A percentile compares a stretch with the other conserved stretches of the same genome.
phyloP scores from a whole-genome alignment of 148 eudicot genomes.

The Cornus florida region DNA sequence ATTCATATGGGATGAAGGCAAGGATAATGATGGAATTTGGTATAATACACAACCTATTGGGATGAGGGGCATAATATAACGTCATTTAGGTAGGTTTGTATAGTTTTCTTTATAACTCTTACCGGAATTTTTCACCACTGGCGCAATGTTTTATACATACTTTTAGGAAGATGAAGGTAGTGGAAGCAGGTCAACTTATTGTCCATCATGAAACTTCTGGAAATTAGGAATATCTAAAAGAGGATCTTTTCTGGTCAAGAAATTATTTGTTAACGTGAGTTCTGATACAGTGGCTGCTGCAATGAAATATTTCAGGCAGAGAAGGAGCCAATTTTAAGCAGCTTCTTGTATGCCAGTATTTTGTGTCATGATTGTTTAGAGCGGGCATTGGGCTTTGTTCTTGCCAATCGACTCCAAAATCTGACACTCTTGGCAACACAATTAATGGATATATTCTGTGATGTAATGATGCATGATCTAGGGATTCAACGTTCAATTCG shows the following conservation, averaged over 20 bases:
- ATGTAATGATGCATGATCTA: slow-evolving; percentile 42
- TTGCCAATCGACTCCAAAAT: slow-evolving; percentile 59
- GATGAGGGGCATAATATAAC: neutral
- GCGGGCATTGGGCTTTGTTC: slow-evolving; percentile 44
- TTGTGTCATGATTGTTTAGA: slow-evolving; percentile 55
- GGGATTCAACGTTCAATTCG: slow-evolving; percentile 47
- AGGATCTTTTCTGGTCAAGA: neutral
- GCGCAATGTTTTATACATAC: neutral
- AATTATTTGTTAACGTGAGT: neutral
- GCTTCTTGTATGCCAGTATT: slow-evolving; percentile 60
- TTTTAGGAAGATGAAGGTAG: too few species aligned
- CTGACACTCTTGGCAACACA: slow-evolving; percentile 53
- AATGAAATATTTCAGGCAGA: slow-evolving; percentile 45
- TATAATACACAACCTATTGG: neutral
- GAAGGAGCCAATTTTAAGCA: slow-evolving; percentile 66
- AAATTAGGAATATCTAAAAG: neutral
- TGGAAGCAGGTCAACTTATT: neutral
- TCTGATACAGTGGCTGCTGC: neutral
- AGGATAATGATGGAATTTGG: neutral
- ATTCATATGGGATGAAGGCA: too few species aligned
- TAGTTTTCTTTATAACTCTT: neutral
- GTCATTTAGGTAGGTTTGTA: neutral
- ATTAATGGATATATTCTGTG: slow-evolving; percentile 49
- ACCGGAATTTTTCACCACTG: neutral
- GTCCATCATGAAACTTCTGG: neutral